phyloP scores from a whole-genome alignment of 2,329 filamentous ascomycete genomes.

The Aspergillus luchuensis region DNA sequence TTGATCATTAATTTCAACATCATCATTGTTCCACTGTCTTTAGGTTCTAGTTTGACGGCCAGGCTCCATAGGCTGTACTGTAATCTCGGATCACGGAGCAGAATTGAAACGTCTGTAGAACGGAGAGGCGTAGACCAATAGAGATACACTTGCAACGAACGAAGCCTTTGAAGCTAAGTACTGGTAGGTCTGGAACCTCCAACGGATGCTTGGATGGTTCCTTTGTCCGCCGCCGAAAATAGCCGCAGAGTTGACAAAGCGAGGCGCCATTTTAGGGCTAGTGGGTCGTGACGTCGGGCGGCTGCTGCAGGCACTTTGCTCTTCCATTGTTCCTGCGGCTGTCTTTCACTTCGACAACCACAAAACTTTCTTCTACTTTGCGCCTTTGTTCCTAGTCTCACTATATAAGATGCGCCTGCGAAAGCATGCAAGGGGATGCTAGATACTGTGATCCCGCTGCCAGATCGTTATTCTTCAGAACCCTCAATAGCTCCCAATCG shows the following conservation, averaged over 20 bases:
- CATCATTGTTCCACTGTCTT: conserved; percentile 2
- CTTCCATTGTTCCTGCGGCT: background rate
- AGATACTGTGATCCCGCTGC: background rate
- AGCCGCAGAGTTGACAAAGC: background rate
- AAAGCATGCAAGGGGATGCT: background rate
- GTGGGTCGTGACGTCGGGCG: conserved; percentile 4
- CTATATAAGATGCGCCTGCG: background rate
- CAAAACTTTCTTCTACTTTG: background rate
- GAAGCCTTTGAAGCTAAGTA: background rate
- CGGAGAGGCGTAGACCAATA: background rate
- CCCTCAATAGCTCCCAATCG: background rate
- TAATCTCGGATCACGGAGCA: background rate
- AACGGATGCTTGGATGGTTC: background rate
- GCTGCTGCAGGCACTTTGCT: background rate
- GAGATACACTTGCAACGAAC: background rate
- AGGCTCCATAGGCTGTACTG: background rate
- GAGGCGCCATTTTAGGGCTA: background rate
- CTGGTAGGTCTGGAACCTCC: background rate
- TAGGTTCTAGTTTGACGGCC: background rate
- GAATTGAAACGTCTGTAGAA: background rate
- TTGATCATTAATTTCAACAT: conserved; percentile 7
- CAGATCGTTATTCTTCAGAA: background rate
- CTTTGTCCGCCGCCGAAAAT: background rate
- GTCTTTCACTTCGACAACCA: background rate
- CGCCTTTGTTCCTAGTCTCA: background rate